These are phyloP conservation scores for Malus sieversii DNA, from an alignment of 306 rosid genomes.

Conservation along the genomic window DNA sequence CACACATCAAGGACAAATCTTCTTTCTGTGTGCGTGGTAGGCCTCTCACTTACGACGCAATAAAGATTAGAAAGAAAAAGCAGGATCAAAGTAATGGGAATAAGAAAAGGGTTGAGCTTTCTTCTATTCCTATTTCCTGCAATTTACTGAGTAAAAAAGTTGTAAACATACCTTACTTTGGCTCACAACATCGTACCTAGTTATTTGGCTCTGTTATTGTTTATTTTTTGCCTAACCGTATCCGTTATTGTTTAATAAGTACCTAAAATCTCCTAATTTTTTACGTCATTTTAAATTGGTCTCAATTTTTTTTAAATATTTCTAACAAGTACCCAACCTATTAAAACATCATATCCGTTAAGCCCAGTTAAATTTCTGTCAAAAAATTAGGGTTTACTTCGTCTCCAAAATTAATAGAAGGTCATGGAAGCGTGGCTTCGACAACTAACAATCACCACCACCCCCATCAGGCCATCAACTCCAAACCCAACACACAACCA, in stretches of 20 bases:
- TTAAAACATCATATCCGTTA: too few species aligned
- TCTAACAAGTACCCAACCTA: too few species aligned
- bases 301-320: too few species aligned
- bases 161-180: neutral
- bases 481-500: too few species aligned
- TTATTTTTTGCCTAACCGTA: neutral
- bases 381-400: too few species aligned
- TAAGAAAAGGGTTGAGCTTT: neutral
- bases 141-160: neutral
- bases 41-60: neutral
- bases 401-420: too few species aligned
- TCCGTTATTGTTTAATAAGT: neutral
- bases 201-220: neutral
- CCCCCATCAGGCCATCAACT: too few species aligned
- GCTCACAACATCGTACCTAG: neutral
- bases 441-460: too few species aligned
- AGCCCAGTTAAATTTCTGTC: too few species aligned
- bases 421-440: too few species aligned
- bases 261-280: too few species aligned
- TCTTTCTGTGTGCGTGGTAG: neutral
- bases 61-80: neutral
- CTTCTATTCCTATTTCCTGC: neutral
- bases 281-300: too few species aligned
- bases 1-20: neutral
- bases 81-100: neutral